phyloP scores from a whole-genome alignment of 768 basidiomycete species.

The Termitomyces sp. region DNA sequence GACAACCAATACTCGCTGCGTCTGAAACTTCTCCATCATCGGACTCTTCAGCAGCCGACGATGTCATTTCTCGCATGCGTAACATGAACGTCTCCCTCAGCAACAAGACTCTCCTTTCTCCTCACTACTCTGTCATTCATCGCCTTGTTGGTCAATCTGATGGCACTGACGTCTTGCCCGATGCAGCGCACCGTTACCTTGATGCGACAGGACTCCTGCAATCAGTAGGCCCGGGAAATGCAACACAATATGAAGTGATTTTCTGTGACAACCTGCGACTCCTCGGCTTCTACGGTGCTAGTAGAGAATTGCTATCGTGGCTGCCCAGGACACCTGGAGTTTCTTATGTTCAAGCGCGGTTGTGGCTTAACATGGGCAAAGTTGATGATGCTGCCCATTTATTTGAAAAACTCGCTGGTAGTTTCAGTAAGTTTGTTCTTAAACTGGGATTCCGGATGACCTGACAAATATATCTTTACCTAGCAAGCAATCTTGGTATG shows the following conservation, averaged over 20 bases:
- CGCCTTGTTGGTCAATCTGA: conserved; percentile 54
- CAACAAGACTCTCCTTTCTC: conserved; percentile 38
- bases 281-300: conserved; percentile 57
- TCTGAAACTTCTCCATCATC: conserved; percentile 15
- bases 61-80: conserved; percentile 65
- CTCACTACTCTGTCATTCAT: conserved; percentile 62
- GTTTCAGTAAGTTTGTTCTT: conserved; percentile 55
- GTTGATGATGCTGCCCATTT: conserved; percentile 69
- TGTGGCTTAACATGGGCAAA: conserved; percentile 63
- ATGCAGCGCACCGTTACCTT: conserved; percentile 67
- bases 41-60: conserved; percentile 35
- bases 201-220: conserved; percentile 63
- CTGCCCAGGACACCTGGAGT: conserved; percentile 76
- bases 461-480: background rate
- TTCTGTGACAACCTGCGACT: conserved; percentile 69
- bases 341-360: conserved; percentile 66
- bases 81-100: conserved; percentile 68
- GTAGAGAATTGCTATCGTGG: conserved; percentile 68
- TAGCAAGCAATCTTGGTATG: conserved; percentile 11
- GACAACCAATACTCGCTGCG: conserved; percentile 48
- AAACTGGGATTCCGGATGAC: no score
- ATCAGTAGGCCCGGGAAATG: conserved; percentile 63
- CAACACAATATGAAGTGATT: conserved; percentile 62
- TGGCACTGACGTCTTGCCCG: conserved; percentile 45
- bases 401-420: conserved; percentile 71